Conservation (phyloP, 345 rosid genomes). For the Eucalyptus caleyi region DNA sequence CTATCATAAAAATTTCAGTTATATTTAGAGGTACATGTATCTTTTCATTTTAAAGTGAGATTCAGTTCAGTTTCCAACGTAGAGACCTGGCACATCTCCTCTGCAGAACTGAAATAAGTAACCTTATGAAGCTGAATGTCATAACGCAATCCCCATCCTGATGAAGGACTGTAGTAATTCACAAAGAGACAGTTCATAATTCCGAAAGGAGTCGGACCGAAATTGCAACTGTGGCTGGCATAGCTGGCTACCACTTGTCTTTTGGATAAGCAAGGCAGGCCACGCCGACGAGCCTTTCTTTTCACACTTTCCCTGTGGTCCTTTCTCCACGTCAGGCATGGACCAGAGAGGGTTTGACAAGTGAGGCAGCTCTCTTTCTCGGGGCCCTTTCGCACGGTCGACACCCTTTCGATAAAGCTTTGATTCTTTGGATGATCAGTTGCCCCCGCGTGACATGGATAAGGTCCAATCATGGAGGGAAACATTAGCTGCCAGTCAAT, state of each 20-base stretch:
- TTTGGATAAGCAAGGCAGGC: background rate
- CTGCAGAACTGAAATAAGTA: background rate
- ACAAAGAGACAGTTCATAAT: background rate
- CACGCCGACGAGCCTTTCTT: background rate
- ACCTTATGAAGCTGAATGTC: background rate
- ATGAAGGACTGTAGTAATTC: background rate
- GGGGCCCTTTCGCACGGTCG: background rate
- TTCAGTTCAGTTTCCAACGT: background rate
- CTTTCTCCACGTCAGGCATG: background rate
- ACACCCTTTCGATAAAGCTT: background rate
- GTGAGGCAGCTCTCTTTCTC: background rate
- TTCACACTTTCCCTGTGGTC: background rate
- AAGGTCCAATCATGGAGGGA: background rate
- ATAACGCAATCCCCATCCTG: background rate
- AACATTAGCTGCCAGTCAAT: background rate
- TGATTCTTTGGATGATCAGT: background rate
- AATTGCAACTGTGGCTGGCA: background rate
- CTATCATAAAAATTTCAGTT: background rate
- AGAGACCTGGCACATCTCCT: background rate
- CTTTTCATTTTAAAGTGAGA: background rate
- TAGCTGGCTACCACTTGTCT: background rate
- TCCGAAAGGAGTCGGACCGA: background rate
- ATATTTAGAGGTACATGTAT: background rate
- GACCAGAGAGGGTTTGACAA: background rate
- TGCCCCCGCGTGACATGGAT: background rate